These are phyloP conservation scores for Anisodus tanguticus DNA, from an alignment of 257 asterid species.

Conservation along the genomic window DNA sequence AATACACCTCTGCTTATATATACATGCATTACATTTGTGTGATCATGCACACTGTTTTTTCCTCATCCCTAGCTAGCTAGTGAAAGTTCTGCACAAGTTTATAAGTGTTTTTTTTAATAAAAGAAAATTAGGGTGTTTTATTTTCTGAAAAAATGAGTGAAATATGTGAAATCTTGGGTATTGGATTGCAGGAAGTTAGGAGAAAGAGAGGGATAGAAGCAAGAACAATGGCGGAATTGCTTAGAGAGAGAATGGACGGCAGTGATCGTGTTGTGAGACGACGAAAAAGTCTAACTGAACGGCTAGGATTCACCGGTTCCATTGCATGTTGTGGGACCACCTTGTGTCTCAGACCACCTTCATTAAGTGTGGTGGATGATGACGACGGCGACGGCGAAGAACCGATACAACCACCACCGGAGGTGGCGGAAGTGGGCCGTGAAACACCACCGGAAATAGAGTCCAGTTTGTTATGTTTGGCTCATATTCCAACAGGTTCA, in stretches of 20 bases:
- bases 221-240: constrained; percentile 48
- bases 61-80: background rate
- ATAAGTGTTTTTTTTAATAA: background rate
- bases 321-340: constrained; percentile 65
- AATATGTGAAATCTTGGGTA: constrained; percentile 53
- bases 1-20: constrained; percentile 29
- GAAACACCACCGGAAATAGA: constrained; percentile 34
- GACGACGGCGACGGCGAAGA: constrained; percentile 36
- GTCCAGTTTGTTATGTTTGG: constrained; percentile 46
- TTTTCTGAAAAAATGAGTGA: constrained; percentile 37
- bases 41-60: background rate
- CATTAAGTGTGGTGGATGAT: constrained; percentile 51
- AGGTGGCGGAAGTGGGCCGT: constrained; percentile 13
- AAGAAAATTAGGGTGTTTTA: background rate
- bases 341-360: constrained; percentile 57
- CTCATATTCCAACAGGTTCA: constrained; percentile 36
- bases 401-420: constrained; percentile 35
- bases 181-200: constrained; percentile 58
- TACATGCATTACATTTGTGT: constrained; percentile 12
- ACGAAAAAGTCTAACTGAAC: constrained; percentile 64
- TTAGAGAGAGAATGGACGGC: constrained; percentile 68
- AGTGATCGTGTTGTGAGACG: constrained; percentile 50
- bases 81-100: background rate
- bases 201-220: constrained; percentile 49
- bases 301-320: constrained; percentile 67